Percentiles rank a stretch among this genome's conserved stretches.
Evolutionary conservation across 2,329 filamentous ascomycete species (phyloP).

Genomic region (Aspergillus japonicus): DNA sequence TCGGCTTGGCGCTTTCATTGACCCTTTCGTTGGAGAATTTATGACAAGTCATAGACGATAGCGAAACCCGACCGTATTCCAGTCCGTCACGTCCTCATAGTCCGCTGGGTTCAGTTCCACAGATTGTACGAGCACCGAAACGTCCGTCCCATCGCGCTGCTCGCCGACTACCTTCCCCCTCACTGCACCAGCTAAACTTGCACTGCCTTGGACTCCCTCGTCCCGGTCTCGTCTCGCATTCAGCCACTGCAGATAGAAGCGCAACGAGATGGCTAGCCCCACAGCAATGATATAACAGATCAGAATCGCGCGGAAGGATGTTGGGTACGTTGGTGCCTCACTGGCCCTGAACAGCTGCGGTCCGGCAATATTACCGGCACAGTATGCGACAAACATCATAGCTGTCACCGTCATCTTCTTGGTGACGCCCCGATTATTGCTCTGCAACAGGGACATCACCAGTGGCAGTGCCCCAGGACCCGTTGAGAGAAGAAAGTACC

Average conservation of each 20-base stretch:
- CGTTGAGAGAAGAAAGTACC: conserved; percentile 58
- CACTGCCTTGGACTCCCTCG: conserved; percentile 34
- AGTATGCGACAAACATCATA: conserved; percentile 57
- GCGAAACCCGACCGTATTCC: conserved; percentile 58
- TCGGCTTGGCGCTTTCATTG: too few relatives aligned
- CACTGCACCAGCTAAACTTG: conserved; percentile 36
- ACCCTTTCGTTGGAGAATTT: too few relatives aligned
- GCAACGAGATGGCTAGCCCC: conserved; percentile 44
- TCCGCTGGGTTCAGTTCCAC: conserved; percentile 46
- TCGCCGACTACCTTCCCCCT: conserved; percentile 46
- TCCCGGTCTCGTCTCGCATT: conserved; percentile 46
- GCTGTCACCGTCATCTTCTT: conserved; percentile 62
- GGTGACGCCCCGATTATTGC: conserved; percentile 57
- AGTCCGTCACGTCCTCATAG: conserved; percentile 61
- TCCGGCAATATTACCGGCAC: conserved; percentile 56
- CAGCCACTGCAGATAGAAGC: conserved; percentile 49
- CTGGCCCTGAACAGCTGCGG: conserved; percentile 55
- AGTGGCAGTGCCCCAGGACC: conserved; percentile 57
- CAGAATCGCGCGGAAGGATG: conserved; percentile 57
- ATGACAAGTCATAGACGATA: conserved; percentile 44
- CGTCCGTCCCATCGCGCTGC: conserved; percentile 36
- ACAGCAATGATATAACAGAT: conserved; percentile 56
- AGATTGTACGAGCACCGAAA: conserved; percentile 27
- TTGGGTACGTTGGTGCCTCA: conserved; percentile 54
- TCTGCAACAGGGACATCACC: conserved; percentile 55